Evolutionary conservation across 2,329 filamentous ascomycete genomes (phyloP).

Genomic region (Myriosclerotinia scirpicola): DNA sequence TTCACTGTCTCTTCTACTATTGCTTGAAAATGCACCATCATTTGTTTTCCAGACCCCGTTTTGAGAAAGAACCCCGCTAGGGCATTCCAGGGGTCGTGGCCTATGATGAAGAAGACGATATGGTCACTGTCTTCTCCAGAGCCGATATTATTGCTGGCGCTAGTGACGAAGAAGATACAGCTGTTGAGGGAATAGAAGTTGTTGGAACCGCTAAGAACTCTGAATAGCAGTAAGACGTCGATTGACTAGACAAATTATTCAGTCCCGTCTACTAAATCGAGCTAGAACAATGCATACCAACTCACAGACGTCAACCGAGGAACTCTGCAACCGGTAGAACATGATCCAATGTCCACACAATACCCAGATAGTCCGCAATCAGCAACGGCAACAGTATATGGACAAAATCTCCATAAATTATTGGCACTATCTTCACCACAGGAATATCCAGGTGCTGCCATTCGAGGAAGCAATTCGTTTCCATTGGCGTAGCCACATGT

Average conservation of each 20-base stretch:
- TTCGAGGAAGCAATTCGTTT: not conserved
- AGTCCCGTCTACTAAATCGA: not conserved
- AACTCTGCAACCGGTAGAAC: not conserved
- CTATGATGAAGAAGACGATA: too few species aligned
- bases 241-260: not conserved
- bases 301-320: not conserved
- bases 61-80: not conserved
- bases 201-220: not conserved
- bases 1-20: not conserved
- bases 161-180: not conserved
- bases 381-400: not conserved
- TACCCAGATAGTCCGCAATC: not conserved
- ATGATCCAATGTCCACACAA: not conserved
- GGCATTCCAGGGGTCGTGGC: too few species aligned
- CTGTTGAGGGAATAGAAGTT: not conserved
- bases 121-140: too few species aligned
- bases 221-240: not conserved
- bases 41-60: not conserved
- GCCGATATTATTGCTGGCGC: not conserved
- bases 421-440: not conserved
- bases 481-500: conserved; percentile 6
- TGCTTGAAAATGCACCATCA: not conserved
- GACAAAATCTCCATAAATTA: conserved; percentile 1
- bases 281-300: conserved; percentile 1
- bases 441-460: not conserved